Evolutionary conservation across 371 early-diverging fungal genomes (phyloP), one percentile per base, ranked within the genome.

Genomic region (Parasitella parasitica): DNA sequence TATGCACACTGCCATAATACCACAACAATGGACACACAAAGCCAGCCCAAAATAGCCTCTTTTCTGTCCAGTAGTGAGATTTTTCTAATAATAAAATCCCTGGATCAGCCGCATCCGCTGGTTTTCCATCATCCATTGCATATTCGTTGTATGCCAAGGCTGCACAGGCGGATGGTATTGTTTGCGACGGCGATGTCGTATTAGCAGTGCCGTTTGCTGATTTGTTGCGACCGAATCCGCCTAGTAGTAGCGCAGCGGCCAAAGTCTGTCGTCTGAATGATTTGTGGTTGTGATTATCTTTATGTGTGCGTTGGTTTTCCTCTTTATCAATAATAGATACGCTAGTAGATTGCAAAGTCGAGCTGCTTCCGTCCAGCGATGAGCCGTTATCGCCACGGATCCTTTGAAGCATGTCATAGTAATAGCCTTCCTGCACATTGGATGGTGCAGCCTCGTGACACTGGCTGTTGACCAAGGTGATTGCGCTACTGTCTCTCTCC

Each of bases 21-120:
- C 67, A 67, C 4, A 67, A 18, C 2, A 63, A 39, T 4, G 67
- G 67, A 22, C 57, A 62, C 2, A 58, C n/a, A 54, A 67, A 67
- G 0, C 67, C 67, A 11, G 27, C 7, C 57, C 63, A 67, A 49
- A 67, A 67, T 9, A 67, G 11, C 6, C 41, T 36, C 13, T 58
- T 54, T 15, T 46, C 41, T 34, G 57, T 61, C 62, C 62, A 67
- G 38, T 38, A 57, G 0, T 37, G 20, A 8, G n/a, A 35, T 35
- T 43, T 36, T 4, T 52, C 54, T 11, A 35, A 16, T 16, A 18
- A 18, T 0, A 30, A 8, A 1, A 15, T 35, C 35, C 53, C 57
- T 16, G 43, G 37, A 12, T 52, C 58, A 32, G 39, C 28, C 24
- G 30, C 8, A 2, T 32, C 41, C 1, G 9, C 28, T 4, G 18